Percentiles rank a stretch among this genome's conserved stretches.
Conservation (phyloP, 768 basidiomycete species). For the Psilocybe subaeruginosa region DNA sequence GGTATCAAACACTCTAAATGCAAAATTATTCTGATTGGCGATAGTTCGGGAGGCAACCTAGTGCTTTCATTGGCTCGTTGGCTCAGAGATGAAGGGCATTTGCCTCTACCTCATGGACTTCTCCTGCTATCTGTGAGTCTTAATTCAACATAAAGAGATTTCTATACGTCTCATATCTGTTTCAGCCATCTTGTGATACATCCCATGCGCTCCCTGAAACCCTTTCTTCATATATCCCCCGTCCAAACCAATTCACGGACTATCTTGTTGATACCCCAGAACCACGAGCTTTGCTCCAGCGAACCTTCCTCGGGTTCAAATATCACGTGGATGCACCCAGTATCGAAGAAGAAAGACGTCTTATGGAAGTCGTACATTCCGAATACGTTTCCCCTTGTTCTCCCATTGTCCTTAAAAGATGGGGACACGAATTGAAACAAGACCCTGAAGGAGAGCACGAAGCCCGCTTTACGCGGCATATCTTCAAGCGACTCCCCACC, state of each 20-base stretch:
- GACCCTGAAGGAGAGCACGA: conserved; percentile 30
- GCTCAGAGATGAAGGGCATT: conserved; percentile 51
- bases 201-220: conserved; percentile 53
- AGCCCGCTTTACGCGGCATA: conserved; percentile 23
- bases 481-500: conserved; percentile 20
- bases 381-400: conserved; percentile 46
- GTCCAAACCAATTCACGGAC: conserved; percentile 50
- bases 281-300: conserved; percentile 52
- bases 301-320: conserved; percentile 53
- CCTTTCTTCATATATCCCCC: conserved; percentile 50
- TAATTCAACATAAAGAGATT: background rate
- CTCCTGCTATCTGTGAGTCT: conserved; percentile 45
- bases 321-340: conserved; percentile 15
- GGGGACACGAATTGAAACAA: conserved; percentile 38
- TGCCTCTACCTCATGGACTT: conserved; percentile 48
- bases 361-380: conserved; percentile 40
- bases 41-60: conserved; percentile 58
- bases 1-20: conserved; percentile 18
- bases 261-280: conserved; percentile 58
- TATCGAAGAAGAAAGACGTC: conserved; percentile 30
- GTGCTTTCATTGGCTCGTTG: conserved; percentile 53
- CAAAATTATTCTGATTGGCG: conserved; percentile 54
- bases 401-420: conserved; percentile 38
- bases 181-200: conserved; percentile 30
- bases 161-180: background rate